These are phyloP conservation scores for Periconia digitata DNA, from an alignment of 2,329 filamentous ascomycete species.

Conservation along the genomic window DNA sequence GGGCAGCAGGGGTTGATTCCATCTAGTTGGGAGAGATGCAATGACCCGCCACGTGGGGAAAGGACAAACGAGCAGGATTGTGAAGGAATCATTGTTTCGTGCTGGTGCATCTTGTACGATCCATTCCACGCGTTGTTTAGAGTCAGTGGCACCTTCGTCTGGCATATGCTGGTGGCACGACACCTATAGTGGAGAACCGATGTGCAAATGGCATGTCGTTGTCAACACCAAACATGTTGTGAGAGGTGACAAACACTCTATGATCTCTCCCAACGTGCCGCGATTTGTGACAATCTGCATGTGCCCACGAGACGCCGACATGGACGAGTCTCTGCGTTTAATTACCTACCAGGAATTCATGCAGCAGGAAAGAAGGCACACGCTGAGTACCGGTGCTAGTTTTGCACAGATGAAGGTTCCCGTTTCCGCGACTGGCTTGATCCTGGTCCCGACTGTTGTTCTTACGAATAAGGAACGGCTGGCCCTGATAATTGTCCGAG, in stretches of 20 bases:
- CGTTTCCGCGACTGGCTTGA: not conserved
- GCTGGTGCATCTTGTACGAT: too few relatives aligned
- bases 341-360: too few relatives aligned
- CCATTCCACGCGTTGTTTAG: not conserved
- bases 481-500: not conserved
- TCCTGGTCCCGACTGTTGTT: not conserved
- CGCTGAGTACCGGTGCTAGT: not conserved
- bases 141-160: not conserved
- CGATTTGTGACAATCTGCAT: too few relatives aligned
- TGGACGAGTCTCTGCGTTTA: too few relatives aligned
- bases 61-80: not conserved
- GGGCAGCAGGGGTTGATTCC: not conserved
- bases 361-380: not conserved
- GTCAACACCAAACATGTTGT: too few relatives aligned
- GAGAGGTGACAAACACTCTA: too few relatives aligned
- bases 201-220: too few relatives aligned
- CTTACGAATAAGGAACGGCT: not conserved
- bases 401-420: not conserved
- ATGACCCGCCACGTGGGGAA: not conserved
- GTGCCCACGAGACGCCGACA: too few relatives aligned
- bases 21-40: not conserved
- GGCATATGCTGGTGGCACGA: not conserved
- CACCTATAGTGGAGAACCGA: too few relatives aligned
- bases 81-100: not conserved
- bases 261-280: too few relatives aligned